Base-by-base conservation (phyloP, 2,329 filamentous ascomycete species). In the Monilinia laxa region DNA sequence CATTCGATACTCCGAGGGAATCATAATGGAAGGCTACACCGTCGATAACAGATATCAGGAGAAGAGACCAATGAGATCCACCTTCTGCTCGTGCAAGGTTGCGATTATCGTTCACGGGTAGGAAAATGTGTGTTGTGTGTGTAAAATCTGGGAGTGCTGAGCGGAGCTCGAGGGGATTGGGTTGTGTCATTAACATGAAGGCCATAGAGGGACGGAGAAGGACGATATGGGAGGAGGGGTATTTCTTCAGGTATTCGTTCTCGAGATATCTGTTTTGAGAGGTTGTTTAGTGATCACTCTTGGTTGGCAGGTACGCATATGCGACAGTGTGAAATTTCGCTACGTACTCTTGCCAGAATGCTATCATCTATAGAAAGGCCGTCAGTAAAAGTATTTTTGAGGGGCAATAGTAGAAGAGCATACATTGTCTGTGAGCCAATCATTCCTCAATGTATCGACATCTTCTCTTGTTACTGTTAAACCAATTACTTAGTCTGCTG, bases 341-440 rank as follows among this genome's bases (percentile, higher is more conserved):
- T n/a, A 45, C 53, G 73, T 87, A 96, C 84, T 98, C 94, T 84
- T 98, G 91, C 94, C 95, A 99, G 77, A 99, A 98, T 62, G 92
- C 90, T 72, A 99, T 98, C 73, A 93, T 93, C 91, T 94, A 20
- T 62, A 4, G 72, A n/a, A 35, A 31, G 38, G 42, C 18, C 20
- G 51, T 70, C 66, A 72, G 68, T 56, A 65, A 38, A 65, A 38
- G 42, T 35, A 20, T 18, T 20, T 57, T 16, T 20, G 45, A 65
- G 40, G 23, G 16, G 16, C 31, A 49, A 67, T 67, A 53, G 53
- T 31, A 54, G 31, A 60, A 71, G 60, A 68, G 69, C 55, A 18
- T 82, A 93, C 91, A 81, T 97, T 97, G 78, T 99, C 95, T 54
- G 94, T 97, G 63, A 99, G 83, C 95, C 95, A 99, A 82, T 97